Conservation (phyloP, 129 eudicot genomes). For the Ambrosia trifida region DNA sequence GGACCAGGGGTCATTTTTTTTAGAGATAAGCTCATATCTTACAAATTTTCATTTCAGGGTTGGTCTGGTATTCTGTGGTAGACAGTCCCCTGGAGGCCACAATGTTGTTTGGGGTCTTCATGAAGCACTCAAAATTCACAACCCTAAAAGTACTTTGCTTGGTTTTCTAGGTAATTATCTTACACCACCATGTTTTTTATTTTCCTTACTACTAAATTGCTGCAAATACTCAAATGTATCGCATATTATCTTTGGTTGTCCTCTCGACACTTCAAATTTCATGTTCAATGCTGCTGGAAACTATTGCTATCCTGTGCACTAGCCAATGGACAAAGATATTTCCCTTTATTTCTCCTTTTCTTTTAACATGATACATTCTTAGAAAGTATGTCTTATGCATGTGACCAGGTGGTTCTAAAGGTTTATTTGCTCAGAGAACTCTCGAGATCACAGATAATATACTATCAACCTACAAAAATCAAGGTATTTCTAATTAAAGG, state of each 20-base stretch:
- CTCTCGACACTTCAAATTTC: too few relatives aligned
- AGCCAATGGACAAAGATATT: not conserved
- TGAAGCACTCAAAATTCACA: conserved; percentile 74
- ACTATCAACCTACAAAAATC: conserved; percentile 84
- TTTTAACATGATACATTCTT: not conserved
- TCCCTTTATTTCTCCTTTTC: not conserved
- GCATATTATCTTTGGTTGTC: not conserved
- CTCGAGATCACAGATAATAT: conserved; percentile 75
- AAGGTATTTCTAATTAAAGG: conserved; percentile 43
- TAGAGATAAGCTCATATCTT: not conserved
- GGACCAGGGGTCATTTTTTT: too few relatives aligned
- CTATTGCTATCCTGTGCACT: not conserved
- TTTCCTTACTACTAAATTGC: too few relatives aligned
- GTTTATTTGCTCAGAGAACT: conserved; percentile 76
- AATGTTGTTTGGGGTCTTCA: conserved; percentile 89
- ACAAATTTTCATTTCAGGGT: conserved; percentile 50
- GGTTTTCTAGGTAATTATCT: conserved; percentile 69
- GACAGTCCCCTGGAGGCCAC: conserved; percentile 97
- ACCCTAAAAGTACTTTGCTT: conserved; percentile 57
- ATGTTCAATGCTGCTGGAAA: too few relatives aligned
- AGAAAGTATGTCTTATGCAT: conserved; percentile 2
- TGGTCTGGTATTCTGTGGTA: conserved; percentile 80
- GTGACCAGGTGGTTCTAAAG: conserved; percentile 86
- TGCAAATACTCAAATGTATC: conserved; percentile 2
- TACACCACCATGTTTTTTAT: not conserved